phyloP scores from a whole-genome alignment of 2,329 filamentous ascomycete genomes.

The Fusarium hainanense region DNA sequence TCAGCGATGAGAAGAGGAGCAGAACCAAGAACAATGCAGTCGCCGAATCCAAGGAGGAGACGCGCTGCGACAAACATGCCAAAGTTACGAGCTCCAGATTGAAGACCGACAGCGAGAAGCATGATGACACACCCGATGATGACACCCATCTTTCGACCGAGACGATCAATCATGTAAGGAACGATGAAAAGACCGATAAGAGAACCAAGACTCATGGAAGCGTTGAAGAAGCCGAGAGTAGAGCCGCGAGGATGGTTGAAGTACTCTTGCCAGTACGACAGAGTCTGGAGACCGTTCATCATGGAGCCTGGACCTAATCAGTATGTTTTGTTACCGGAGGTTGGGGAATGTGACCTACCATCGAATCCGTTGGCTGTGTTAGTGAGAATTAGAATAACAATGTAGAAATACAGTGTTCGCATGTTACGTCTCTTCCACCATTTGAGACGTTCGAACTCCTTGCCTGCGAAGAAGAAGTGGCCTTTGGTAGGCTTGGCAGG shows the following conservation, averaged over 20 bases:
- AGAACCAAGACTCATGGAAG: slow-evolving; percentile 28
- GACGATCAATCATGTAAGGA: slow-evolving; percentile 26
- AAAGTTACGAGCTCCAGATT: slow-evolving; percentile 25
- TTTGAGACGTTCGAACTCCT: slow-evolving; percentile 11
- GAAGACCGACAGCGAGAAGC: slow-evolving; percentile 16
- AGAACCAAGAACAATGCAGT: slow-evolving; percentile 5
- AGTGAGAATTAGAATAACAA: slow-evolving; percentile 11
- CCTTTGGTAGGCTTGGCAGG: slow-evolving; percentile 17
- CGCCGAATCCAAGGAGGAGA: slow-evolving; percentile 22
- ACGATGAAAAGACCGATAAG: slow-evolving; percentile 27
- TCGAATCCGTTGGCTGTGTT: slow-evolving; percentile 26
- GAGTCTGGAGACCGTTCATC: slow-evolving; percentile 29
- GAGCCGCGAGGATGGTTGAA: slow-evolving; percentile 25
- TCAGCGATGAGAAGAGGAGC: slow-evolving; percentile 19
- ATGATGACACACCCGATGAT: slow-evolving; percentile 19
- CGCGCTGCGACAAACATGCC: slow-evolving; percentile 30
- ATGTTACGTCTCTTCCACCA: slow-evolving; percentile 23
- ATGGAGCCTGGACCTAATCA: not conserved
- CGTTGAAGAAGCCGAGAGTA: slow-evolving; percentile 22
- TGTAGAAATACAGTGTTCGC: slow-evolving; percentile 11
- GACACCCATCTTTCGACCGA: slow-evolving; percentile 23
- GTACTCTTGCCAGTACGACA: slow-evolving; percentile 29
- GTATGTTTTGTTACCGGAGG: too few species aligned
- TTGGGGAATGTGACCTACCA: not conserved
- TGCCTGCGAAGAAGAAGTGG: slow-evolving; percentile 18